Percentiles rank a stretch among this genome's conserved stretches.
Evolutionary conservation across 148 eudicot species (phyloP).

Genomic region (Mesembryanthemum crystallinum): DNA sequence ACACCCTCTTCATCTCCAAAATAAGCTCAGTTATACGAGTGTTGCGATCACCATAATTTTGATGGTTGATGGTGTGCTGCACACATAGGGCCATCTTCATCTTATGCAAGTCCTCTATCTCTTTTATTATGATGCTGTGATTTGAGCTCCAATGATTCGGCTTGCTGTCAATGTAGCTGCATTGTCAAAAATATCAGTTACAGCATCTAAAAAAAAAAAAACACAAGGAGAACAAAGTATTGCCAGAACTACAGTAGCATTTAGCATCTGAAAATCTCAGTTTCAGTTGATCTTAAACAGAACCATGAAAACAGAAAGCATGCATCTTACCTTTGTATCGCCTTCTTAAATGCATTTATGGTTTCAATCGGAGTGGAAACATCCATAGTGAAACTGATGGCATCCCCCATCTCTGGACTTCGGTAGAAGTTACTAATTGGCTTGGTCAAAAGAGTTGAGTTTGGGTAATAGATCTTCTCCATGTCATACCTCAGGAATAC

Average conservation of each 20-base stretch:
- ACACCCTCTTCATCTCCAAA: constrained; percentile 51
- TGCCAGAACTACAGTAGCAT: too few species aligned
- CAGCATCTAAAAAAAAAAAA: background rate
- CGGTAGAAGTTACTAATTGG: constrained; percentile 72
- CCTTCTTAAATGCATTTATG: constrained; percentile 52
- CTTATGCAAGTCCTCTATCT: constrained; percentile 46
- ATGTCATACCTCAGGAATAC: constrained; percentile 64
- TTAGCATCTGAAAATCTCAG: background rate
- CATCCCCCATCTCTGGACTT: constrained; percentile 75
- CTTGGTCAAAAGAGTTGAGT: constrained; percentile 47
- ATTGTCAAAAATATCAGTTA: background rate
- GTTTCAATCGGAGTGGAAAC: constrained; percentile 50
- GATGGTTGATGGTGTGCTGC: constrained; percentile 71
- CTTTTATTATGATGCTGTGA: constrained; percentile 51
- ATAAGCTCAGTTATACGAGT: constrained; percentile 49
- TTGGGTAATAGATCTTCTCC: constrained; percentile 75
- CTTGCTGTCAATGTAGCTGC: constrained; percentile 62
- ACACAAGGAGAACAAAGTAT: too few species aligned
- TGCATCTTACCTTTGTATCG: constrained; percentile 47
- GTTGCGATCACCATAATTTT: constrained; percentile 50
- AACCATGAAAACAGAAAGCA: background rate
- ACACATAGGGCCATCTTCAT: constrained; percentile 57
- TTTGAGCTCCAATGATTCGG: constrained; percentile 62
- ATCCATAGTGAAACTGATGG: constrained; percentile 44
- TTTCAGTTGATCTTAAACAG: background rate